Evolutionary conservation across 1,139 yeast species (phyloP).

Genomic region (Taphrina deformans): DNA sequence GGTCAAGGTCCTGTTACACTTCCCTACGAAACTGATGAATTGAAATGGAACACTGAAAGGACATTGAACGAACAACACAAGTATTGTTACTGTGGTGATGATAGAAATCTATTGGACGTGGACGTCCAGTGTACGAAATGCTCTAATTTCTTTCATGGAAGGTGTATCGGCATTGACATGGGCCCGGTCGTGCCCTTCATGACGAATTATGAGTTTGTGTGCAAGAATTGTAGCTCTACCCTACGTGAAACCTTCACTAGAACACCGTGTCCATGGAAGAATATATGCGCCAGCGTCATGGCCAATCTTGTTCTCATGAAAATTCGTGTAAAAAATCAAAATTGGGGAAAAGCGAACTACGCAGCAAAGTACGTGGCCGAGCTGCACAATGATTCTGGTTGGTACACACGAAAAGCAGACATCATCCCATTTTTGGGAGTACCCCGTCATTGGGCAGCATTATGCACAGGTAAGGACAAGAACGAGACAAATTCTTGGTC

Average conservation of each 20-base stretch:
- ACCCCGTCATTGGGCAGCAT: conserved; percentile 33
- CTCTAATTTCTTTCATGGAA: conserved; percentile 34
- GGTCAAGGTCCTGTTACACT: background rate
- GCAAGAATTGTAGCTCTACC: conserved; percentile 29
- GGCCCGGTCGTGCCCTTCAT: conserved; percentile 34
- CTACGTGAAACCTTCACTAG: conserved; percentile 32
- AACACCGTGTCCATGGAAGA: conserved; percentile 33
- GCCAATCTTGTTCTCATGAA: conserved; percentile 34
- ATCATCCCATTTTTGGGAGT: conserved; percentile 34
- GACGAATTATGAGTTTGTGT: conserved; percentile 34
- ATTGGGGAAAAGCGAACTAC: conserved; percentile 24
- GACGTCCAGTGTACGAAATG: conserved; percentile 35
- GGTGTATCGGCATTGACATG: conserved; percentile 32
- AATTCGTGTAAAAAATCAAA: conserved; percentile 24
- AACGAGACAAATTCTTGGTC: conserved; percentile 32
- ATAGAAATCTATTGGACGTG: conserved; percentile 33
- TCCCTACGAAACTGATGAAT: conserved; percentile 14
- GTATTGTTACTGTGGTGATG: conserved; percentile 37
- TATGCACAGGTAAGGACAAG: conserved; percentile 15
- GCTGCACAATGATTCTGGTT: conserved; percentile 16
- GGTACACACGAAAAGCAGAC: conserved; percentile 33
- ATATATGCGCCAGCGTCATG: conserved; percentile 34
- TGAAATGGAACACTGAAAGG: conserved; percentile 34
- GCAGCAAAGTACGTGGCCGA: conserved; percentile 27
- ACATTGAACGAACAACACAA: conserved; percentile 34